Percentiles rank a stretch among this genome's conserved stretches.
Evolutionary conservation across 2,329 filamentous ascomycete genomes (phyloP).

Genomic region (Didymella keratinophila): DNA sequence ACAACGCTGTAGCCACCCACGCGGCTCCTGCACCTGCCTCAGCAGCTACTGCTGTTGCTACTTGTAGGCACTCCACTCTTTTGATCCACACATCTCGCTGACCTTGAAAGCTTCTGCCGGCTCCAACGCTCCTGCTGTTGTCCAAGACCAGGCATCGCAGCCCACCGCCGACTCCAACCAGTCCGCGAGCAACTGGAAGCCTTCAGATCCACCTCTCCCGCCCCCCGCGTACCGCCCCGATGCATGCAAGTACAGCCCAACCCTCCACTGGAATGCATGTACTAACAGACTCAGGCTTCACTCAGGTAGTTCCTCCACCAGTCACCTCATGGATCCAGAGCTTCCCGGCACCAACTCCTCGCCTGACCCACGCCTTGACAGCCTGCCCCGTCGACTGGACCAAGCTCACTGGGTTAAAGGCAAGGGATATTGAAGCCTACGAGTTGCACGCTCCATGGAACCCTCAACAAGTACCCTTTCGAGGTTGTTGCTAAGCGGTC

Average conservation of each 20-base stretch:
- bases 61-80: neutral
- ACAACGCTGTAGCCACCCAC: neutral
- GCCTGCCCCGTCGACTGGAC: neutral
- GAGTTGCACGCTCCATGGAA: neutral
- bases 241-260: neutral
- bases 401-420: neutral
- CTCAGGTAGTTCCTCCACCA: neutral
- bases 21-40: neutral
- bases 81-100: neutral
- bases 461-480: neutral
- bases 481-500: neutral
- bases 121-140: neutral
- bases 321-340: neutral
- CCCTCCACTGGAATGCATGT: too few relatives aligned
- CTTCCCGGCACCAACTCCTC: neutral
- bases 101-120: neutral
- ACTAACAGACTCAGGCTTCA: neutral
- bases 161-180: neutral
- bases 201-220: neutral
- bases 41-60: neutral
- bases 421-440: neutral
- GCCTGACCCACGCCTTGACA: neutral
- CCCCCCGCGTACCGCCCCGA: neutral
- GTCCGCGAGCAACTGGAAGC: too few relatives aligned
- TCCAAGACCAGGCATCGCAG: neutral